Evolutionary conservation across 2,329 filamentous ascomycete genomes (phyloP), one percentile per base, ranked within the genome.

Genomic region (Alternaria novae-zelandiae): DNA sequence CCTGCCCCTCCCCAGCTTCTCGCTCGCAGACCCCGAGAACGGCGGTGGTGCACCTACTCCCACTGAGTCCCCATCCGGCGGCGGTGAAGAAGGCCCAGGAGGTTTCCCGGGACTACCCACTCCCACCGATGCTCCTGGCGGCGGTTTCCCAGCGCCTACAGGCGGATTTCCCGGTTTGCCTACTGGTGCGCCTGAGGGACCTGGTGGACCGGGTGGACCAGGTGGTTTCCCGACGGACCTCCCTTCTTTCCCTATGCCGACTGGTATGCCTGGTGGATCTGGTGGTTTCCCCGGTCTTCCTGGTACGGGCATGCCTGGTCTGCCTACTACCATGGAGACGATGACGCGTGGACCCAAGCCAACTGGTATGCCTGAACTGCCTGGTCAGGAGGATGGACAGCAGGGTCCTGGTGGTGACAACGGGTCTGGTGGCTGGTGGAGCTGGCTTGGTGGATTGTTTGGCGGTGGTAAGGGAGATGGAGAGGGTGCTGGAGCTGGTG

Each of bases 261-360:
- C 59, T 6, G 32, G 32, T 5, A 36, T 36, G 32, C 32, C 32
- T 10, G 59, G 60, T 15, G 63, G 64, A 3, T 51, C 58, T 1
- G 26, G 43, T 36, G 56, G 56, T 13, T 58, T 58, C 28, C 59
- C 59, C 15, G 57, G 41, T n/a, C 41, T 45, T 12, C 30, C 41
- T 10, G 54, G 47, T 17, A 54, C 54, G 12, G 47, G 59, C n/a
- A 49, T 59, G 12, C 60, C 60, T 30, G 36, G 44, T 43, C 61
- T 41, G 30, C 61, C 49, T 15, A 63, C 57, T 12, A 63, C 61
- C 7, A 41, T 70, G 13, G 57, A 43, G 30, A 69, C 67, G 6
- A 8, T 67, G 11, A 70, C 68, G 6, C 66, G 64, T 9, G 68
- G 68, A 3, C 66, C 68, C 4, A 47, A 50, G 3, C 67, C 67